Conservation (phyloP, 176 grass and related monocot species). For the Panicum miliaceum region DNA sequence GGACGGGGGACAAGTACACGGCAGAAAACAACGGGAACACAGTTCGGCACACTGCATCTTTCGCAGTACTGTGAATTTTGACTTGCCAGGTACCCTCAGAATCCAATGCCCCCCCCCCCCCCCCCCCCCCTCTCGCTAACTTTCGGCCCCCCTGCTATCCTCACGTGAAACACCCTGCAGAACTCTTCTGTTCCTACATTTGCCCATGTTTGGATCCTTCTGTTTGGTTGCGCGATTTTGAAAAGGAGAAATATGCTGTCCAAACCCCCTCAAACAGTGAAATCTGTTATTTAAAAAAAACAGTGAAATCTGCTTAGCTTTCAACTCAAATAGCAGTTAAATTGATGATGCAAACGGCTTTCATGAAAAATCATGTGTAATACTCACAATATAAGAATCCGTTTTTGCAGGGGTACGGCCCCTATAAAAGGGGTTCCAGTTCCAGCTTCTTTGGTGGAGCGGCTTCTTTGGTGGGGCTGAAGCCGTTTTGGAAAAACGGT, state of each 20-base stretch:
- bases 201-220: neutral
- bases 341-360: neutral
- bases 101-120: conserved; percentile 31
- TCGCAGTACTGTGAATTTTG: conserved; percentile 47
- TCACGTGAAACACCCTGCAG: conserved; percentile 45
- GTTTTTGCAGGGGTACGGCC: too few species aligned
- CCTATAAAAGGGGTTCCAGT: too few species aligned
- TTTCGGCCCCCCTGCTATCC: neutral
- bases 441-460: too few species aligned
- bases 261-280: neutral
- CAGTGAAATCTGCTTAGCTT: neutral
- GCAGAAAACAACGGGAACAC: conserved; percentile 60
- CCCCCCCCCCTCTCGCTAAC: neutral
- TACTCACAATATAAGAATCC: too few species aligned
- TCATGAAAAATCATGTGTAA: neutral
- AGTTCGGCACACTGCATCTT: conserved; percentile 41
- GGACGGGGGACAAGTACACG: conserved; percentile 31
- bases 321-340: neutral
- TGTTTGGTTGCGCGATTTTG: conserved; percentile 13
- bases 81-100: conserved; percentile 52
- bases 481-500: too few species aligned
- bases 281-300: too few species aligned
- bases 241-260: neutral
- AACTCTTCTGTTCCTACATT: conserved; percentile 2
- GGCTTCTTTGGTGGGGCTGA: too few species aligned